A percentile compares a stretch with the other conserved stretches of the same genome.
These are phyloP conservation scores for Talaromyces pinophilus DNA, from an alignment of 2,329 filamentous ascomycete genomes.

Conservation along the genomic window DNA sequence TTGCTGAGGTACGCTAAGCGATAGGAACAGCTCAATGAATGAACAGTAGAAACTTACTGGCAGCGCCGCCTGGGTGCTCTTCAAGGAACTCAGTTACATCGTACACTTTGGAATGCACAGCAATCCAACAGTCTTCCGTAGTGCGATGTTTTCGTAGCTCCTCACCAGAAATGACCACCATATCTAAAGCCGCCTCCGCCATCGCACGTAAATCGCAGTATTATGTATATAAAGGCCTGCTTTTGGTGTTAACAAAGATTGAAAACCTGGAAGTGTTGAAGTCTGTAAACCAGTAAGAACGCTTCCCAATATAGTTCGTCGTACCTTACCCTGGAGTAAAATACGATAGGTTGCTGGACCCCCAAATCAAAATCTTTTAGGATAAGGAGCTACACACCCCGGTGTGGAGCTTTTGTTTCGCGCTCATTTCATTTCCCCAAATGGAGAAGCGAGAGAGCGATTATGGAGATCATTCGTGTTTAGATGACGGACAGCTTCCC, in stretches of 20 bases:
- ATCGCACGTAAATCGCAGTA: background rate
- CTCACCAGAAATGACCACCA: background rate
- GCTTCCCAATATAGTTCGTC: background rate
- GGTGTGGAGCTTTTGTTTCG: background rate
- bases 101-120: conserved; percentile 84
- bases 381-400: background rate
- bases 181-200: background rate
- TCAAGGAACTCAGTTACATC: conserved; percentile 90
- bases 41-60: background rate
- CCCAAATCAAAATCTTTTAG: background rate
- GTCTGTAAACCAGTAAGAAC: background rate
- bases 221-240: background rate
- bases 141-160: conserved; percentile 17
- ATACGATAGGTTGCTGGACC: background rate
- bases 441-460: background rate
- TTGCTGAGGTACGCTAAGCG: background rate
- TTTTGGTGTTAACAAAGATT: background rate
- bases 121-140: conserved; percentile 16
- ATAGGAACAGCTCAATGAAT: background rate
- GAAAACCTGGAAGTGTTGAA: background rate
- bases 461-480: background rate
- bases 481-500: background rate
- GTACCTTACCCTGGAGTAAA: background rate
- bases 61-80: conserved; percentile 80
- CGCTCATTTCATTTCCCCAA: background rate